phyloP scores from a whole-genome alignment of 495 filamentous ascomycete genomes.

The Xylaria grammica region DNA sequence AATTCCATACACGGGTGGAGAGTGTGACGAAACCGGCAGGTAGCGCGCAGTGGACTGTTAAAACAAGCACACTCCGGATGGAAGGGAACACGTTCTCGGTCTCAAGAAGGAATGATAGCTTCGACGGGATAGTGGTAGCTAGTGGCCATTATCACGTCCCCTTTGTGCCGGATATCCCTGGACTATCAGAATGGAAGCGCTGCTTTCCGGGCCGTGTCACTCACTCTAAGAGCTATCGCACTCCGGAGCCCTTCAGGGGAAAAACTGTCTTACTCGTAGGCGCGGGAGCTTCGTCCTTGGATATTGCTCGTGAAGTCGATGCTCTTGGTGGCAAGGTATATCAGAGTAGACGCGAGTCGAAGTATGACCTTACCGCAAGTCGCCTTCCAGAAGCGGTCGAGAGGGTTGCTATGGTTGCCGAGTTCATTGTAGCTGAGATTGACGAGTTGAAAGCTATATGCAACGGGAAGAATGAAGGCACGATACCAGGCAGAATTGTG shows the following conservation, averaged over 20 bases:
- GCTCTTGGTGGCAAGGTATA: conserved; percentile 56
- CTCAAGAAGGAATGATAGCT: conserved; percentile 45
- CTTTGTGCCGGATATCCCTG: conserved; percentile 59
- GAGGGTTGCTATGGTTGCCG: conserved; percentile 56
- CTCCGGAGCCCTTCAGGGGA: conserved; percentile 47
- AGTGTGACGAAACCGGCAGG: conserved; percentile 51
- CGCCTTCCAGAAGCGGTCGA: conserved; percentile 54
- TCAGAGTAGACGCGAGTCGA: conserved; percentile 63
- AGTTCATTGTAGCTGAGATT: conserved; percentile 32
- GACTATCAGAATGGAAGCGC: conserved; percentile 58
- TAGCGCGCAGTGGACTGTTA: conserved; percentile 55
- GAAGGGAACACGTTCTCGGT: conserved; percentile 30
- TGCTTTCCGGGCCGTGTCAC: conserved; percentile 56
- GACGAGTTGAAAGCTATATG: conserved; percentile 25
- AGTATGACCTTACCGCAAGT: conserved; percentile 58
- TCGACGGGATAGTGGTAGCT: conserved; percentile 63
- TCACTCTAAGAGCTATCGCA: conserved; percentile 68
- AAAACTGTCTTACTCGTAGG: conserved; percentile 66
- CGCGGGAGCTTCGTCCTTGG: conserved; percentile 63
- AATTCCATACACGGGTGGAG: conserved; percentile 63
- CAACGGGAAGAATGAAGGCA: conserved; percentile 10
- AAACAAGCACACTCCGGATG: conserved; percentile 39
- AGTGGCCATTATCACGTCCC: conserved; percentile 65
- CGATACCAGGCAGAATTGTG: conserved; percentile 32
- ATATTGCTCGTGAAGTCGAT: conserved; percentile 64